These are phyloP conservation scores for Grammothele lineata DNA, from an alignment of 768 basidiomycete species.

Conservation along the genomic window DNA sequence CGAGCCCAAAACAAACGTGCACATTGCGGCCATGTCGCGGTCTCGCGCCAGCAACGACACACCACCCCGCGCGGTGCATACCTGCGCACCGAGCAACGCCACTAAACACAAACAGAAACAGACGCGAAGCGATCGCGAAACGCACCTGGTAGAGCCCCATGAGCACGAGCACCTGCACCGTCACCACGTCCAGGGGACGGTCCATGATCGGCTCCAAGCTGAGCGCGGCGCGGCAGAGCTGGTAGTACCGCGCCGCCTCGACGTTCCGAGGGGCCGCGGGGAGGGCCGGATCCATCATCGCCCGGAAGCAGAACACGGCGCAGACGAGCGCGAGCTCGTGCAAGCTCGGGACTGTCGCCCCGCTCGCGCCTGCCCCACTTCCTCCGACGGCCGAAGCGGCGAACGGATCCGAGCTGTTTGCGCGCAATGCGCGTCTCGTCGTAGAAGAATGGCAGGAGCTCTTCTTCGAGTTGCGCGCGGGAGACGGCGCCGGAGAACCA, in stretches of 20 bases:
- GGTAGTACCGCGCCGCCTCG: slow-evolving; percentile 41
- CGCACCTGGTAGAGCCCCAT: slow-evolving; percentile 52
- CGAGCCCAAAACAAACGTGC: no score
- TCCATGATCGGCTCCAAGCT: slow-evolving; percentile 67
- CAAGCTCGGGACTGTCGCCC: slow-evolving; percentile 30
- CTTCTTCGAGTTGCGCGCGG: no score
- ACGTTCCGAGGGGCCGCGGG: slow-evolving; percentile 35
- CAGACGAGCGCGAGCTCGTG: slow-evolving; percentile 32
- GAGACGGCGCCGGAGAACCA: slow-evolving; percentile 76
- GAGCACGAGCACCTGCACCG: slow-evolving; percentile 60
- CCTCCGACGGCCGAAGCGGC: neutral
- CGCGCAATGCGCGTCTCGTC: slow-evolving; percentile 34
- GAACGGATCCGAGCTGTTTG: neutral
- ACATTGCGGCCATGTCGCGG: no score
- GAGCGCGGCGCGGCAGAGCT: slow-evolving; percentile 60
- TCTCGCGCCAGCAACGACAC: no score
- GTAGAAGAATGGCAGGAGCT: no score
- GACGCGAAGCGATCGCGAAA: no score
- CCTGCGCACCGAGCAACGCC: no score
- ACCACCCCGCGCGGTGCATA: no score
- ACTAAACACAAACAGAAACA: no score
- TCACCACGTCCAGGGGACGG: slow-evolving; percentile 65
- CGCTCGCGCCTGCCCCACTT: neutral
- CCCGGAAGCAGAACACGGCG: slow-evolving; percentile 29
- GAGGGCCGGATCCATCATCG: slow-evolving; percentile 26